phyloP scores from a whole-genome alignment of 208 protist species.

The Blastocrithidia nonstop region DNA sequence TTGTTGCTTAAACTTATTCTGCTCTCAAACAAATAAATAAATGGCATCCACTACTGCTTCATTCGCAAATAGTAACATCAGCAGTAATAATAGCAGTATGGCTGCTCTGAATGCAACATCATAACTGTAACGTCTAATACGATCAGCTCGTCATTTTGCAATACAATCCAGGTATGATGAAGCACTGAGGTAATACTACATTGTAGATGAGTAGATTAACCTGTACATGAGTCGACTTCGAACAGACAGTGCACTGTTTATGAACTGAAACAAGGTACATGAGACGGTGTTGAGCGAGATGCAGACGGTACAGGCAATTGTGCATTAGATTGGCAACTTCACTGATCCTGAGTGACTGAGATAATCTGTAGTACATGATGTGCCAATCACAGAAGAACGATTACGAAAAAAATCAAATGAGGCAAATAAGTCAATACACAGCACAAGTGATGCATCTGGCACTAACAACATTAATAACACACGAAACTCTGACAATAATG shows the following conservation, averaged over 20 bases:
- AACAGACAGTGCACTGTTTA: conserved; percentile 8
- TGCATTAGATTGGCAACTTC: conserved; percentile 16
- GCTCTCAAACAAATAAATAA: not conserved
- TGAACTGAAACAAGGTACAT: conserved; percentile 19
- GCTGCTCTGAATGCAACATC: not conserved
- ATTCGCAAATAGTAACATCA: not conserved
- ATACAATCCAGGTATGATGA: conserved; percentile 54
- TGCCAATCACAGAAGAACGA: not conserved
- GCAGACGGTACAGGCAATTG: conserved; percentile 12
- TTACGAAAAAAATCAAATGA: not conserved
- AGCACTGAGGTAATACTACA: conserved; percentile 35
- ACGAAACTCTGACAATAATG: not conserved
- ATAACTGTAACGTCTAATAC: conserved; percentile 17
- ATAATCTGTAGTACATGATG: not conserved
- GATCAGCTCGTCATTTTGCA: conserved; percentile 38
- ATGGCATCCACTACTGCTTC: no score
- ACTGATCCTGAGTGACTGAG: conserved; percentile 5
- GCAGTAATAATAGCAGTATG: not conserved
- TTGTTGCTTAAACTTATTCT: not conserved
- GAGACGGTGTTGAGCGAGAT: conserved; percentile 23
- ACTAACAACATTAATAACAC: not conserved
- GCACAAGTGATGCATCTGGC: not conserved
- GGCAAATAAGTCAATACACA: not conserved
- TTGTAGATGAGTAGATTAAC: conserved; percentile 24
- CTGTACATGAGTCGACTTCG: conserved; percentile 7